Evolutionary conservation across 1,284 basidiomycete genomes (phyloP), one percentile per base, ranked within the genome.

Genomic region (Apiotrichum gracile): DNA sequence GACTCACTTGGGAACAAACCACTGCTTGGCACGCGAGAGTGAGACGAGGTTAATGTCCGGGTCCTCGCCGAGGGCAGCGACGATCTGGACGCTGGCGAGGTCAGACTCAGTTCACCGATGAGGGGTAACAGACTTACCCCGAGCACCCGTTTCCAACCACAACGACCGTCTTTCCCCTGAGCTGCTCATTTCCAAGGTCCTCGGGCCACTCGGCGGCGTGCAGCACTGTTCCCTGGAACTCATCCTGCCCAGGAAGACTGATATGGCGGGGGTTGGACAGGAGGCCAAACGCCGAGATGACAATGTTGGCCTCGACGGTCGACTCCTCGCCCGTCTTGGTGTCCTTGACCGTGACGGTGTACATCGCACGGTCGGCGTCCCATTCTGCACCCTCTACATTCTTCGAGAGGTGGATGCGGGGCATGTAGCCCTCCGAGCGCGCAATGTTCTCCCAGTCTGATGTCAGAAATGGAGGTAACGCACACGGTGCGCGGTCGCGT

Each of bases 211-310:
- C 42, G 13, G 52, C 52, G 14, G 61, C 54, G 51, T 65, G 63
- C 14, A 63, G 25, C 10, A 61, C 51, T 9, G 24, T 37, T 21
- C 63, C 63, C 24, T 52, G 51, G 39, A 65, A 65, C n/a, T 42
- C 43, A 25, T 59, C 51, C 25, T 58, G 25, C 21, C 64, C 67
- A 8, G 49, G 46, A 33, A 65, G 55, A n/a, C 49, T 26, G 26
- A 63, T 63, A 14, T 47, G 52, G 27, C 41, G 46, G n/a, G 54
- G 54, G n/a, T 31, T 41, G n/a, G 56, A 60, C 45, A 69, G 63
- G 21, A 59, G 60, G 16, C 67, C 67, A 14, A 58, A 54, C 22
- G 61, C 60, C 22, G 57, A 56, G 21, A 69, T 50, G 42, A 69
- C 48, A 31, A 66, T 47, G 16, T 54, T 43, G 40, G 56, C 57